Base-by-base conservation (phyloP, 495 filamentous ascomycete genomes). In the Chaetomidium leptoderma region DNA sequence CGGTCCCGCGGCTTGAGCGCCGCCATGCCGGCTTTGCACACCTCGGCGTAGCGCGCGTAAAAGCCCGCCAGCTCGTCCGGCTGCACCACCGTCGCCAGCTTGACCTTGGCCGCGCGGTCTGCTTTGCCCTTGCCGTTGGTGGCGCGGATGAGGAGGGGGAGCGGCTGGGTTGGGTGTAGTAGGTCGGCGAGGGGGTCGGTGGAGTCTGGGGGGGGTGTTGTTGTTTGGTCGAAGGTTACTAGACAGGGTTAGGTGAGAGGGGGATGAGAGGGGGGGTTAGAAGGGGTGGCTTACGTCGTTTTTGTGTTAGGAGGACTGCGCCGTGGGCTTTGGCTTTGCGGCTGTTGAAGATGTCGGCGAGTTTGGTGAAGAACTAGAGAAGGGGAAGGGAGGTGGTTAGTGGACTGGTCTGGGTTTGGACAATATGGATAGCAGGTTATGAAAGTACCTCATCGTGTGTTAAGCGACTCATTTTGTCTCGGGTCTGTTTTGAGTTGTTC, bases 1-100 rank as follows among this genome's bases (percentile, higher is more conserved):
- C 90, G 79, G 78, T 97, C 91, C 53, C 92, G 76, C 76, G 95
- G 96, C 87, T 96, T 97, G 77, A 98, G 64, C 27, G 81, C 77
- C 1, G 62, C 60, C 92, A 97, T 97, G 17, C 91, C 90, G 0
- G 78, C 72, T 75, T 93, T 97, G 70, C 91, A 95, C 7, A 90
- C 79, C 63, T 97, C 95, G n/a, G 91, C 91, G 72, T 97, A 98
- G 39, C 82, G 80, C 16, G 76, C 76, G 71, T 88, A 98, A 63
- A 98, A 98, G 0, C 69, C 74, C 37, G 95, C 90, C 4, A 97
- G 72, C 3, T 86, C 83, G 40, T 83, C 83, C 10, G 87, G 81
- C 45, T 84, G 76, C 13, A 97, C 90, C 3, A 96, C 66, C 0
- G 95, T 97, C 2, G 88, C 89, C 29, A 97, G 64, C 71, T 96